Evolutionary conservation across 2,329 filamentous ascomycete species (phyloP).

Genomic region (Clonostachys solani): DNA sequence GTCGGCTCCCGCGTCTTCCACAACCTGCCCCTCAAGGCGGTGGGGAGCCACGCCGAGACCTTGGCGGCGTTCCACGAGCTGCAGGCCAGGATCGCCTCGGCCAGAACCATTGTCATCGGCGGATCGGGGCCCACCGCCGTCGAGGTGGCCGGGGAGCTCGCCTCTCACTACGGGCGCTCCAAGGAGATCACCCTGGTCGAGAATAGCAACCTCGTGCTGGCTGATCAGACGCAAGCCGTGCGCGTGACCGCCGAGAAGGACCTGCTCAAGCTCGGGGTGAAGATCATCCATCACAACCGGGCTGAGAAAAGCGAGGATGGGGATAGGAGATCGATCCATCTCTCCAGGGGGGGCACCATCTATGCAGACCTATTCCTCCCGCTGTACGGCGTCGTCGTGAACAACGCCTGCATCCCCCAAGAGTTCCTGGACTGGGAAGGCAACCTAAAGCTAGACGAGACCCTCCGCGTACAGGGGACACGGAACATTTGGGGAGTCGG

Average conservation of each 20-base stretch:
- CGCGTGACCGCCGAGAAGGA: conserved; percentile 29
- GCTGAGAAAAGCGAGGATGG: conserved; percentile 21
- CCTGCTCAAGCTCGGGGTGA: conserved; percentile 38
- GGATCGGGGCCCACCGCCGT: conserved; percentile 46
- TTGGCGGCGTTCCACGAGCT: conserved; percentile 27
- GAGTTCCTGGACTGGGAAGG: conserved; percentile 25
- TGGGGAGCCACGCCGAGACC: conserved; percentile 35
- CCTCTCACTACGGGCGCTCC: conserved; percentile 35
- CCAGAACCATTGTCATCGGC: conserved; percentile 43
- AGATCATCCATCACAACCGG: conserved; percentile 31
- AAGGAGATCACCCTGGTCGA: conserved; percentile 44
- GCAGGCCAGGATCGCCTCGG: conserved; percentile 29
- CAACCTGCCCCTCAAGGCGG: conserved; percentile 44
- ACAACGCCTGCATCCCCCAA: conserved; percentile 36
- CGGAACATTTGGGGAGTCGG: conserved; percentile 39
- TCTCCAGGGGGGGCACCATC: conserved; percentile 24
- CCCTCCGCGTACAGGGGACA: conserved; percentile 26
- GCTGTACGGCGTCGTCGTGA: conserved; percentile 36
- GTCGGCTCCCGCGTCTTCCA: conserved; percentile 42
- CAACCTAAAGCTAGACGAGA: conserved; percentile 28
- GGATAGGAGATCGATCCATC: conserved; percentile 22
- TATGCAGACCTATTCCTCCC: conserved; percentile 40
- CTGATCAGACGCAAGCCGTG: conserved; percentile 24
- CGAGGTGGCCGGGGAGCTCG: conserved; percentile 48
- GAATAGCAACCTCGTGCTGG: conserved; percentile 30